Conservation (phyloP, 2,329 filamentous ascomycete species). For the Blastomyces emzantsi region DNA sequence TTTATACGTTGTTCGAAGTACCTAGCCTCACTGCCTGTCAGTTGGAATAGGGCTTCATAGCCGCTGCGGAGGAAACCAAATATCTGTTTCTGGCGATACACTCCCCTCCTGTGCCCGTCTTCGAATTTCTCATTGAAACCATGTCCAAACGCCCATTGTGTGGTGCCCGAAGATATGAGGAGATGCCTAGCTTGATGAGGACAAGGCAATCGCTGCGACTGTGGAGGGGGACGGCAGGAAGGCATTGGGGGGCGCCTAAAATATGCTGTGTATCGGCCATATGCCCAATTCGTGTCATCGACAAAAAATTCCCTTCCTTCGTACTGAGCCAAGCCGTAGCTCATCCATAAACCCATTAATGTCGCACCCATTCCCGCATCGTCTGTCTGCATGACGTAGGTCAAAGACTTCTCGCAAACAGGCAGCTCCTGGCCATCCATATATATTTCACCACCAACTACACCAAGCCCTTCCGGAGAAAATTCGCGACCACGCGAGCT, state of each 20-base stretch:
- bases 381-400: slow-evolving; percentile 63
- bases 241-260: slow-evolving; percentile 60
- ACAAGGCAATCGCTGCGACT: slow-evolving; percentile 68
- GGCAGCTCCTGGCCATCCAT: slow-evolving; percentile 25
- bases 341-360: slow-evolving; percentile 72
- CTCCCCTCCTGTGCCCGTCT: slow-evolving; percentile 41
- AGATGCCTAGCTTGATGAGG: slow-evolving; percentile 67
- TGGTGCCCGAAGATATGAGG: slow-evolving; percentile 61
- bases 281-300: slow-evolving; percentile 75
- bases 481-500: slow-evolving; percentile 15
- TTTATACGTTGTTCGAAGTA: slow-evolving; percentile 55
- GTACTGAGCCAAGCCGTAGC: slow-evolving; percentile 67
- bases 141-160: slow-evolving; percentile 54
- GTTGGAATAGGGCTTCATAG: slow-evolving; percentile 64
- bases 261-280: slow-evolving; percentile 63
- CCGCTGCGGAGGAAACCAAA: slow-evolving; percentile 61
- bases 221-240: slow-evolving; percentile 60
- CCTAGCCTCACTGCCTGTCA: slow-evolving; percentile 54
- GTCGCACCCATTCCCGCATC: slow-evolving; percentile 70
- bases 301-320: slow-evolving; percentile 73
- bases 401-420: slow-evolving; percentile 62
- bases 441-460: slow-evolving; percentile 31
- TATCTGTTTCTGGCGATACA: slow-evolving; percentile 50
- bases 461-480: slow-evolving; percentile 2
- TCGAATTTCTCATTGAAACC: slow-evolving; percentile 48